Base-by-base conservation (phyloP, 257 asterid species). In the Mentha longifolia region DNA sequence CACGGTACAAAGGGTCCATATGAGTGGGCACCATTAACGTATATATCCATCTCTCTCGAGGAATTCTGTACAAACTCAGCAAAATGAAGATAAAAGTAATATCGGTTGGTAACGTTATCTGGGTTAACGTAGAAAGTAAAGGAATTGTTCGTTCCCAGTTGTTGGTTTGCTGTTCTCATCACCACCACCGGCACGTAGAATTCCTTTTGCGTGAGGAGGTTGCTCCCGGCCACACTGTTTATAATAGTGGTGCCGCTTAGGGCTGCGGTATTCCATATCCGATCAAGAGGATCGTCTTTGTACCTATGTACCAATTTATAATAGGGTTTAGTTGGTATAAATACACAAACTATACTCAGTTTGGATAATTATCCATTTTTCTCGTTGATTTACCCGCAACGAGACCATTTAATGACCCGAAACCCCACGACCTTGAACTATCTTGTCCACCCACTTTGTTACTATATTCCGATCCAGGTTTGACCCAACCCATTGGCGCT, bases 261-360 rank as follows among this genome's bases (percentile, higher is more conserved):
- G 51, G 6, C 8, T 0, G 16, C 0, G 59, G 78, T 25, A 8
- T 2, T 19, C 86, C 86, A 84, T 1, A 58, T 49, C 46, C 84
- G 78, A 56, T 81, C 89, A 8, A 61, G 74, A 11, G 57, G 12
- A 28, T 81, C 49, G 6, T 70, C 78, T n/a, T 58, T 62, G 70
- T 70, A 77, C 72, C 85, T n/a, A n/a, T n/a, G n/a, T 73, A 46
- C 25, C 25, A 1, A 22, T 22, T 22, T 22, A n/a, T n/a, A 22
- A 22, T 2, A n/a, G n/a, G n/a, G n/a, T n/a, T n/a, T n/a, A n/a
- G n/a, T n/a, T n/a, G n/a, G n/a, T n/a, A n/a, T n/a, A n/a, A n/a
- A n/a, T n/a, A n/a, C n/a, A n/a, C n/a, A n/a, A n/a, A n/a, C n/a
- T n/a, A n/a, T n/a, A n/a, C n/a, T n/a, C n/a, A n/a, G n/a, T n/a